These are phyloP conservation scores for Metarhizium brunneum DNA, from an alignment of 2,329 filamentous ascomycete species.

Conservation along the genomic window DNA sequence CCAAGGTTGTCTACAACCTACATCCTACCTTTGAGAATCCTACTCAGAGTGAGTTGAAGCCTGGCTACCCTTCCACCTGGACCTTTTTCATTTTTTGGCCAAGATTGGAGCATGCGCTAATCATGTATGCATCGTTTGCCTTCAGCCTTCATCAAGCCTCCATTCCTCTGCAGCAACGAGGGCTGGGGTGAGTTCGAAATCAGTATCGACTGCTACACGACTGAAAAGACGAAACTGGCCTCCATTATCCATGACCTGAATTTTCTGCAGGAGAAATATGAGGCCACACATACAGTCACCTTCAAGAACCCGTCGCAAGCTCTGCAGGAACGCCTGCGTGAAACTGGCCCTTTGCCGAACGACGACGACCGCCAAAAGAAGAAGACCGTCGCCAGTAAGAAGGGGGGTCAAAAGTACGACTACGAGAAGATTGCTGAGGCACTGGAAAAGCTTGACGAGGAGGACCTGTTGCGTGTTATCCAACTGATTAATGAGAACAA, in stretches of 20 bases:
- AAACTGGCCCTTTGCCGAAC: constrained; percentile 77
- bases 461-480: constrained; percentile 88
- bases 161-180: constrained; percentile 85
- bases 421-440: constrained; percentile 96
- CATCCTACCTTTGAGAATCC: constrained; percentile 90
- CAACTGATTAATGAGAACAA: constrained; percentile 99
- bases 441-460: constrained; percentile 79
- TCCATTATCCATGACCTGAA: constrained; percentile 79
- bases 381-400: constrained; percentile 59
- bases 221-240: constrained; percentile 77
- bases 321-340: constrained; percentile 68
- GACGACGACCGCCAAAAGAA: constrained; percentile 56
- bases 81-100: too few species aligned
- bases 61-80: constrained; percentile 9
- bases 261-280: constrained; percentile 74
- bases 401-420: constrained; percentile 66
- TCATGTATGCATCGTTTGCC: not conserved
- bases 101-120: not conserved
- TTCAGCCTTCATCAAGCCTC: constrained; percentile 69
- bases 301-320: constrained; percentile 91
- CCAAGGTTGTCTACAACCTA: constrained; percentile 85
- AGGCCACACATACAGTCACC: constrained; percentile 67
- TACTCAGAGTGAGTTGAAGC: constrained; percentile 60
- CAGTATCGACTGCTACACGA: constrained; percentile 70
- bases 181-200: constrained; percentile 99